Evolutionary conservation across 2,329 filamentous ascomycete genomes (phyloP).

Genomic region (Aplosporella prunicola): DNA sequence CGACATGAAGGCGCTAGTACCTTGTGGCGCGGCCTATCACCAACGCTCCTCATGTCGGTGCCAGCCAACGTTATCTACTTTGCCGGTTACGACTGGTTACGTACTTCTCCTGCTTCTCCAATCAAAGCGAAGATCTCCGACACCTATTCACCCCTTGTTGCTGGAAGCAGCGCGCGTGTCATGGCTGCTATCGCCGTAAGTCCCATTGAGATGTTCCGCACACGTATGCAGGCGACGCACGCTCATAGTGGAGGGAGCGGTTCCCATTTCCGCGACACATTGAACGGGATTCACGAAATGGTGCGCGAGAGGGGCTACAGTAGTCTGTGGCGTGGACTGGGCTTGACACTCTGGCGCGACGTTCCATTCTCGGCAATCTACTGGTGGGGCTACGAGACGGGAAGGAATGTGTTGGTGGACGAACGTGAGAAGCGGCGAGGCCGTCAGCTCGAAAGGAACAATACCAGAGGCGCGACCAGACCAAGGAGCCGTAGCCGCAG

Average conservation of each 20-base stretch:
- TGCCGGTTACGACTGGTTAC: constrained; percentile 92
- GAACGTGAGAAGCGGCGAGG: constrained; percentile 41
- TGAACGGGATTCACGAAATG: constrained; percentile 69
- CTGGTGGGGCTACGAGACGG: constrained; percentile 94
- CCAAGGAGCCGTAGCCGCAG: constrained; percentile 45
- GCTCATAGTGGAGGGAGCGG: constrained; percentile 20
- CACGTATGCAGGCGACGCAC: constrained; percentile 73
- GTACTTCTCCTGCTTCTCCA: constrained; percentile 63
- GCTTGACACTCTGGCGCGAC: constrained; percentile 88
- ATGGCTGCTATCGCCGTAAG: constrained; percentile 75
- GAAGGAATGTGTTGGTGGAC: constrained; percentile 62
- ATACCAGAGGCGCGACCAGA: constrained; percentile 24
- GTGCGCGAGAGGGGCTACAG: constrained; percentile 65
- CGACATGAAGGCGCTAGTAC: constrained; percentile 80
- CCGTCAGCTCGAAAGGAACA: constrained; percentile 23
- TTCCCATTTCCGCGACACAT: constrained; percentile 68
- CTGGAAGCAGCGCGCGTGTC: constrained; percentile 67
- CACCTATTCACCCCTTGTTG: constrained; percentile 67
- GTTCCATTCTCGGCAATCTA: constrained; percentile 96
- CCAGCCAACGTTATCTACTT: constrained; percentile 98
- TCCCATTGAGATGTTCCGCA: constrained; percentile 90
- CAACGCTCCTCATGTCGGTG: constrained; percentile 86
- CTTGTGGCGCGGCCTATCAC: constrained; percentile 88
- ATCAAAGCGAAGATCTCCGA: constrained; percentile 50
- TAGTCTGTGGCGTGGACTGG: constrained; percentile 83